Base-by-base conservation (phyloP, 1,284 basidiomycete species). In the Testicularia cyperi region DNA sequence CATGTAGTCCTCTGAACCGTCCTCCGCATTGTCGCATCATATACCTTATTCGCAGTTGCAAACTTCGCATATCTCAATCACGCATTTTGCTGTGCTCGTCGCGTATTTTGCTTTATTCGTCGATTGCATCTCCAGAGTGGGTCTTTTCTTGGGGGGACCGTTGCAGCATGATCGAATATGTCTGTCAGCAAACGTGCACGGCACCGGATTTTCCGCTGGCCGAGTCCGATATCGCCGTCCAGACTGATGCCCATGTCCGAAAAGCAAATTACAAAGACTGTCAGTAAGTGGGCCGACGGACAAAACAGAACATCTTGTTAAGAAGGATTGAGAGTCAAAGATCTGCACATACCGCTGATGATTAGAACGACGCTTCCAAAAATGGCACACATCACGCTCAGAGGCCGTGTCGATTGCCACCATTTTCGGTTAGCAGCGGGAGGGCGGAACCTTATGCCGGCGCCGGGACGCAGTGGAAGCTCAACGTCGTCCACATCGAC, bases 351-450 rank as follows among this genome's bases (percentile, higher is more conserved):
- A 60, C 56, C 49, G 23, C 58, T 62, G 36, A 73, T 64, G 44
- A 68, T 38, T n/a, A 75, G 53, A 5, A 75, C 72, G 4, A 69
- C 28, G 14, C 60, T 44, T 9, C 73, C 73, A 44, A 75, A 75
- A 35, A 68, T 35, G 36, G 73, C 68, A n/a, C 66, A 70, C 3
- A 49, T 54, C 14, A 68, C 61, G 20, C 72, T 74, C 13, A 74
- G 57, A 21, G 72, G 68, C 27, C 67, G 58, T 15, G 72, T 75
- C 9, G 65, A 67, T 38, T 68, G 56, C 68, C 68, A 74, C 73
- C 73, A 75, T 30, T 58, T 66, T 30, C 65, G 49, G 29, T 62
- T 62, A 10, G 43, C 46, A 33, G 54, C 57, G 40, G 63, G 38
- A n/a, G 64, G 46, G 30, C 57, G 42, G 44, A 63, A 63, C 1